Evolutionary conservation across 2,329 filamentous ascomycete species (phyloP).

Genomic region (Balansia obtecta): DNA sequence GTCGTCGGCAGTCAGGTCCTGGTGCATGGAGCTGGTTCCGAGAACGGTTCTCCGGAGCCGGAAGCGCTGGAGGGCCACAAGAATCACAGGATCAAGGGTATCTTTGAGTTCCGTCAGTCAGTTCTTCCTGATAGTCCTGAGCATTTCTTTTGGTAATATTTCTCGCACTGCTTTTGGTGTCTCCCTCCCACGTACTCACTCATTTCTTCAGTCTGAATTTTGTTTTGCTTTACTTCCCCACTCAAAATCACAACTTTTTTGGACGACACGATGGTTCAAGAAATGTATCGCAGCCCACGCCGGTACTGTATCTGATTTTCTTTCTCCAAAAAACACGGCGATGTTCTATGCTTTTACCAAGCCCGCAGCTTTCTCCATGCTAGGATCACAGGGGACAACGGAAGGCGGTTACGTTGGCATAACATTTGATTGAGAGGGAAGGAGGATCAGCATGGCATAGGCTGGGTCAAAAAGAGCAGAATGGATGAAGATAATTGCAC

Average conservation of each 20-base stretch:
- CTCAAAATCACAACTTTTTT: background rate
- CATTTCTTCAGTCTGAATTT: background rate
- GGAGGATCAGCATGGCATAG: background rate
- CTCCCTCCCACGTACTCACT: background rate
- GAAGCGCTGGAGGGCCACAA: slow-evolving; percentile 14
- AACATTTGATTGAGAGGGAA: no score
- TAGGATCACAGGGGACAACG: no score
- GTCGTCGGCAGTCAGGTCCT: slow-evolving; percentile 19
- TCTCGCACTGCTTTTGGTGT: no score
- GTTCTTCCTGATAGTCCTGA: background rate
- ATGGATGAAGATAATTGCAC: background rate
- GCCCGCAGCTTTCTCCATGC: no score
- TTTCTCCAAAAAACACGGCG: no score
- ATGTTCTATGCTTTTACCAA: no score
- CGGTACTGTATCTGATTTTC: no score
- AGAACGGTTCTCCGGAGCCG: slow-evolving; percentile 23
- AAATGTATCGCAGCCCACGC: background rate
- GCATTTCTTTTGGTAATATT: background rate
- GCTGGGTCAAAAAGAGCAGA: background rate
- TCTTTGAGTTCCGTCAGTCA: slow-evolving; percentile 11
- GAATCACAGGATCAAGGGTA: slow-evolving; percentile 18
- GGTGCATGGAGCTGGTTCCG: slow-evolving; percentile 33
- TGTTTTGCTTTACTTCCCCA: background rate
- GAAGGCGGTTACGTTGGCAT: no score
- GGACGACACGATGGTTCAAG: background rate